Percentiles rank a stretch among this genome's conserved stretches.
Evolutionary conservation across 139 green algal species (phyloP).

Genomic region (Chlorella vulgaris): DNA sequence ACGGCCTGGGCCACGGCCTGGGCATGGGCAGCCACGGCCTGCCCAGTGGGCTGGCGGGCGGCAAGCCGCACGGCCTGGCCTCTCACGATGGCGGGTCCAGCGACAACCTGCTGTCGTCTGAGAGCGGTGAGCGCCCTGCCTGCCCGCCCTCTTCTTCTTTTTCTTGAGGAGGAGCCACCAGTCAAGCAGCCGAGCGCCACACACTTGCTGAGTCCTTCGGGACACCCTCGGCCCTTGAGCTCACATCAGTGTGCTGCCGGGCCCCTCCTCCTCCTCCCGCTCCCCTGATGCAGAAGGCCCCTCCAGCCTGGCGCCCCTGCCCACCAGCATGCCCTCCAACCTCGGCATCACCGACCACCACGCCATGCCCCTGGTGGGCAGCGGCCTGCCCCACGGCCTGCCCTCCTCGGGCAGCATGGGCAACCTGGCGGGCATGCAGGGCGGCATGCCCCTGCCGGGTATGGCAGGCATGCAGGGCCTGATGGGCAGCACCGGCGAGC

Average conservation of each 20-base stretch:
- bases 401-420: conserved; percentile 20
- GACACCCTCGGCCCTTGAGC: no score
- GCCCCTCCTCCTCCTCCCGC: background rate
- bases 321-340: conserved; percentile 15
- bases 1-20: background rate
- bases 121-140: conserved; percentile 16
- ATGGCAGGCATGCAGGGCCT: background rate
- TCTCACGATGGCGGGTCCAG: conserved; percentile 21
- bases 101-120: conserved; percentile 37
- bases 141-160: background rate
- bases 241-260: background rate
- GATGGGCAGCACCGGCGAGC: conserved; percentile 12
- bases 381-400: conserved; percentile 22
- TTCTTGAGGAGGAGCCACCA: background rate
- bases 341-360: background rate
- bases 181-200: no score
- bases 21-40: conserved; percentile 13
- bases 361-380: background rate
- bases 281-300: conserved; percentile 14
- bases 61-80: conserved; percentile 18
- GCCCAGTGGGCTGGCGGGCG: conserved; percentile 21
- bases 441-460: conserved; percentile 19
- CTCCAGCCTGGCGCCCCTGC: conserved; percentile 13
- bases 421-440: conserved; percentile 27
- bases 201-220: no score